Evolutionary conservation across 345 rosid species (phyloP).

Genomic region (Rhodomyrtus tomentosa): DNA sequence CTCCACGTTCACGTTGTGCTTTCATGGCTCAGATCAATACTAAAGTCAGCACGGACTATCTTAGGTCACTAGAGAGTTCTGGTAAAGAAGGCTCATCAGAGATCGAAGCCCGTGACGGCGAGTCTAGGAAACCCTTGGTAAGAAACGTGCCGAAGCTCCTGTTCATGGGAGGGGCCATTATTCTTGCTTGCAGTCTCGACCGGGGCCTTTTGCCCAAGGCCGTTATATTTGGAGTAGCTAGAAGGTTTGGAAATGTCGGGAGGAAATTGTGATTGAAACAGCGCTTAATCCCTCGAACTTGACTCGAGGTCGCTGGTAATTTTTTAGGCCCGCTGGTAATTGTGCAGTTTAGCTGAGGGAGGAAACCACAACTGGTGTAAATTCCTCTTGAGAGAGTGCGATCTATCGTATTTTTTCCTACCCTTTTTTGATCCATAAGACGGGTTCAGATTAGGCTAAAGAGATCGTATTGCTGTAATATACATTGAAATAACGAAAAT

Average conservation of each 20-base stretch:
- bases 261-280: neutral
- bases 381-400: neutral
- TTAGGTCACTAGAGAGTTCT: conserved; percentile 39
- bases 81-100: conserved; percentile 5
- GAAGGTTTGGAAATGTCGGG: conserved; percentile 17
- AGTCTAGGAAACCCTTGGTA: conserved; percentile 32
- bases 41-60: conserved; percentile 55
- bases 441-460: neutral
- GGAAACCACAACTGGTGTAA: neutral
- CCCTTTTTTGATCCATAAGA: neutral
- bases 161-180: conserved; percentile 74
- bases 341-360: neutral
- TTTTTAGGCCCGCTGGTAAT: neutral
- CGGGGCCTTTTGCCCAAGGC: conserved; percentile 88
- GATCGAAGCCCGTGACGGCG: conserved; percentile 11
- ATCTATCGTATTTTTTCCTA: neutral
- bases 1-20: conserved; percentile 49
- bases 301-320: neutral
- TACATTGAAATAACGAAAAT: neutral
- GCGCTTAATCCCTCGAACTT: neutral
- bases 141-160: conserved; percentile 34
- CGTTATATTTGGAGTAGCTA: conserved; percentile 75
- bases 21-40: conserved; percentile 80
- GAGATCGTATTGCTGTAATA: neutral
- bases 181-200: conserved; percentile 74